Conservation (phyloP, 78 protist genomes). For the Speleostelium caveatum region DNA sequence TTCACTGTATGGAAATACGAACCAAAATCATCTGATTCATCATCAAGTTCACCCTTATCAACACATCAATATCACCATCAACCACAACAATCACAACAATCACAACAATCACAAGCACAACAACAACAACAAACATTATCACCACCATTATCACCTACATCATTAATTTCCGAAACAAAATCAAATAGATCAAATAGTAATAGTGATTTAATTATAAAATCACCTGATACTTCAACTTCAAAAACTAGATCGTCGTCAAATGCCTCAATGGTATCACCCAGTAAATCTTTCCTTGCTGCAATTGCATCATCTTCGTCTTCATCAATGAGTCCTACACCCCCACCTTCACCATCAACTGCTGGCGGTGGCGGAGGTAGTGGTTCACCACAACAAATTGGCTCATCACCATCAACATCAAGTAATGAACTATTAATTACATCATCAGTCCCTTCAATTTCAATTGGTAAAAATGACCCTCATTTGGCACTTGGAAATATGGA, state of each 20-base stretch:
- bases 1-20: slow-evolving; percentile 65
- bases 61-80: neutral
- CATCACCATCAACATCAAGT: neutral
- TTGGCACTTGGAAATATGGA: slow-evolving; percentile 1
- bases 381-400: neutral
- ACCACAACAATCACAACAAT: neutral
- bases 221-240: slow-evolving; percentile 48
- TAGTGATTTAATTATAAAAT: neutral
- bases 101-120: neutral
- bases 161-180: neutral
- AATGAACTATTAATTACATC: neutral
- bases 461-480: neutral
- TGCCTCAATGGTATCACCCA: neutral
- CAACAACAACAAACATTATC: neutral
- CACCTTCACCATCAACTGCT: neutral
- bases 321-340: neutral
- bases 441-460: neutral
- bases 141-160: neutral
- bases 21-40: slow-evolving; percentile 15
- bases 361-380: neutral
- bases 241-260: slow-evolving; percentile 46
- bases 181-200: neutral
- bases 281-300: neutral
- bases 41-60: neutral
- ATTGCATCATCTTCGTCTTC: neutral